Conservation (phyloP, 2,329 filamentous ascomycete species). For the Metarhizium album region DNA sequence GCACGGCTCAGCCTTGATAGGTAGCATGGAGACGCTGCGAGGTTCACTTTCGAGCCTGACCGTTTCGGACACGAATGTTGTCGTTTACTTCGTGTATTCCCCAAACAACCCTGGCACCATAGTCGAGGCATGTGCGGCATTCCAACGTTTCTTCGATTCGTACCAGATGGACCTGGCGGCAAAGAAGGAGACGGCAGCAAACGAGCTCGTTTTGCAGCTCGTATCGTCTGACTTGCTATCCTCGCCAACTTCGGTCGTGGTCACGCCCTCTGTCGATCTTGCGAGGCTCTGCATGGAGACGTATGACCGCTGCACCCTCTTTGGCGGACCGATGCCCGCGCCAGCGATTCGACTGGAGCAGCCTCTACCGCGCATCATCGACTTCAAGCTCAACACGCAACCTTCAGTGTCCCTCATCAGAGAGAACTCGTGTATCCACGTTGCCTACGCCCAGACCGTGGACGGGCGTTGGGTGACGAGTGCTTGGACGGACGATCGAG, state of each 20-base stretch:
- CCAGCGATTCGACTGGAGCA: constrained; percentile 66
- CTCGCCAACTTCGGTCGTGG: constrained; percentile 48
- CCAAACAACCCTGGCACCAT: constrained; percentile 50
- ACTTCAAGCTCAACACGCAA: constrained; percentile 57
- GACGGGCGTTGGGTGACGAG: constrained; percentile 71
- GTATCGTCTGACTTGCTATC: constrained; percentile 59
- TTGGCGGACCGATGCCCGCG: constrained; percentile 46
- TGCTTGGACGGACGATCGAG: constrained; percentile 71
- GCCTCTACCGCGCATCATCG: constrained; percentile 57
- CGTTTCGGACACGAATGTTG: constrained; percentile 47
- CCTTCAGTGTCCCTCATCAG: constrained; percentile 64
- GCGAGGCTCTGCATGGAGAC: constrained; percentile 58
- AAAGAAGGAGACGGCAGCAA: constrained; percentile 33
- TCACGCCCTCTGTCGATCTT: constrained; percentile 51
- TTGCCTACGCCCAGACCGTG: constrained; percentile 66
- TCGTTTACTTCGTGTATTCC: constrained; percentile 67
- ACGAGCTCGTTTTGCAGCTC: constrained; percentile 68
- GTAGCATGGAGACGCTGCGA: constrained; percentile 37
- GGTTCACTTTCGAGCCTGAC: constrained; percentile 32
- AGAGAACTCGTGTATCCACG: constrained; percentile 70
- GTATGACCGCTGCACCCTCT: constrained; percentile 62
- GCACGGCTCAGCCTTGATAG: constrained; percentile 34
- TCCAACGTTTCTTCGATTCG: constrained; percentile 58
- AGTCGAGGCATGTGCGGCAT: constrained; percentile 62
- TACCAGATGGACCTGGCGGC: constrained; percentile 34